These are phyloP conservation scores for Bothriochloa decipiens DNA, from an alignment of 176 grass and related monocot genomes.

Conservation along the genomic window DNA sequence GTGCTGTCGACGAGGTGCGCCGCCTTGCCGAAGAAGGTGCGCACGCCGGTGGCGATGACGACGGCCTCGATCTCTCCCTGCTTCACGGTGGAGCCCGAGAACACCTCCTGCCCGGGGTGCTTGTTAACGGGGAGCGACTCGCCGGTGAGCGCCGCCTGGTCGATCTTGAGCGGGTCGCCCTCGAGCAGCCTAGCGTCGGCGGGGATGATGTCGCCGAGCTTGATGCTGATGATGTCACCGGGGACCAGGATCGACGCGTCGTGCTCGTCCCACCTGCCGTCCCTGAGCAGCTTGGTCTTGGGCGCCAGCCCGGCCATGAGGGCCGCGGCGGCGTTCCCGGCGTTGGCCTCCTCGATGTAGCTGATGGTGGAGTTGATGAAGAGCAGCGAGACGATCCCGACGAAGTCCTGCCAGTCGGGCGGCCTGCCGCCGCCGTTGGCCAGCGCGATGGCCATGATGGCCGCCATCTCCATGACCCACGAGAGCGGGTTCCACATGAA, in stretches of 20 bases:
- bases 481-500: conserved; percentile 99
- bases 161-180: conserved; percentile 90
- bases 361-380: conserved; percentile 97
- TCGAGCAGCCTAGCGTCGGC: conserved; percentile 85
- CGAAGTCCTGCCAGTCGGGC: conserved; percentile 93
- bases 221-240: conserved; percentile 97
- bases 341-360: conserved; percentile 93
- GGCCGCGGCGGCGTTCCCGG: conserved; percentile 75
- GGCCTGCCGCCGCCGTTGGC: conserved; percentile 80
- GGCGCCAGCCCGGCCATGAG: conserved; percentile 92
- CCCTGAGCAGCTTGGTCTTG: conserved; percentile 86
- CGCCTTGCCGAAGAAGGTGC: conserved; percentile 97
- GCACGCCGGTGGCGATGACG: conserved; percentile 91
- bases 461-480: conserved; percentile 91
- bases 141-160: conserved; percentile 88
- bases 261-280: conserved; percentile 79
- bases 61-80: conserved; percentile 94
- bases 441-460: conserved; percentile 92
- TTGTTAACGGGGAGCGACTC: conserved; percentile 85
- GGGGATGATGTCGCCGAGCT: conserved; percentile 96
- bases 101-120: conserved; percentile 85
- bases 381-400: conserved; percentile 77
- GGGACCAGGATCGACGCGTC: conserved; percentile 86
- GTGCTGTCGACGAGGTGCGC: conserved; percentile 99
- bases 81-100: conserved; percentile 89